Evolutionary conservation across 2,329 filamentous ascomycete genomes (phyloP).

Genomic region (Fusarium neocosmosporiellum): DNA sequence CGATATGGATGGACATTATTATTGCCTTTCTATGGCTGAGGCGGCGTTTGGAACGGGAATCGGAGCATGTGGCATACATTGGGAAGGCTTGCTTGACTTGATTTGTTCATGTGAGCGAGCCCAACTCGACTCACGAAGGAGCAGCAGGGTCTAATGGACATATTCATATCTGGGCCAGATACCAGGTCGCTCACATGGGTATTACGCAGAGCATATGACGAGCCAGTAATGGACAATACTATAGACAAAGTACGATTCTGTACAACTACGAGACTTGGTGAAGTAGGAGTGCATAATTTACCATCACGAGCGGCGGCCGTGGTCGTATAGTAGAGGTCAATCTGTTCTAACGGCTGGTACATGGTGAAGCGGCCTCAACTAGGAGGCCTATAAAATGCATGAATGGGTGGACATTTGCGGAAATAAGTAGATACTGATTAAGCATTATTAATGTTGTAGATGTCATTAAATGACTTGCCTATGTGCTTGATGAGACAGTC

Average conservation of each 20-base stretch:
- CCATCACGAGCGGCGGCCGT: background rate
- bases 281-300: background rate
- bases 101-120: background rate
- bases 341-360: background rate
- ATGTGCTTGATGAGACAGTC: background rate
- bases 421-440: background rate
- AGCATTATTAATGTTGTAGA: background rate
- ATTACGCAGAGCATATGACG: background rate
- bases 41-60: slow-evolving; percentile 35
- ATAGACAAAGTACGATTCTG: background rate
- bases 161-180: background rate
- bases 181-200: background rate
- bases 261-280: background rate
- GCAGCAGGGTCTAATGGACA: background rate
- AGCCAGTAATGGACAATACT: background rate
- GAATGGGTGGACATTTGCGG: background rate
- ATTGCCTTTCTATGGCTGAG: slow-evolving; percentile 28
- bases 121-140: background rate
- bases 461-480: background rate
- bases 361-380: background rate
- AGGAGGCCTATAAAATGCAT: background rate
- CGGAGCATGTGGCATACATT: slow-evolving; percentile 30
- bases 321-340: background rate
- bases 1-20: slow-evolving; percentile 12
- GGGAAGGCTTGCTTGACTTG: slow-evolving; percentile 12